A percentile compares a stretch with the other conserved stretches of the same genome.
Evolutionary conservation across 1,284 basidiomycete species (phyloP).

Genomic region (Moesziomyces globuligerus): DNA sequence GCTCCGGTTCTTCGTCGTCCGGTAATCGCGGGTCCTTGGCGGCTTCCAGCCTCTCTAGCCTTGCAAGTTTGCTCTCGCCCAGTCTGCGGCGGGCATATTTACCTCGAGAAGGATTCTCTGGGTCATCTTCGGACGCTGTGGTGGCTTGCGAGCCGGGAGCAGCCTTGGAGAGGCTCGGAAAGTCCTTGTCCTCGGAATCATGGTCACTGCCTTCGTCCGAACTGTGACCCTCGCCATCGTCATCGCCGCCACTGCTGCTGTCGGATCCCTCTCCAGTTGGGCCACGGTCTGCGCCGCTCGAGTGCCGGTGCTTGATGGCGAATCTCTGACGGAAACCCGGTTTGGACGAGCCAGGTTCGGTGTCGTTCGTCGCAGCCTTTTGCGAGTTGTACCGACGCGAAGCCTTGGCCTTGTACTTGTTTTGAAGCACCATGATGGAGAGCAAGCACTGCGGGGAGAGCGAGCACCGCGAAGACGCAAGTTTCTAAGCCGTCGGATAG

Average conservation of each 20-base stretch:
- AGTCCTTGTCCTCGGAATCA: constrained; percentile 13
- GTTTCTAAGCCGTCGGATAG: not conserved
- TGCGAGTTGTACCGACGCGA: constrained; percentile 56
- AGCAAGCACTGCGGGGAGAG: too few species aligned
- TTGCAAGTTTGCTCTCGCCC: constrained; percentile 54
- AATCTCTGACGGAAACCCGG: constrained; percentile 25
- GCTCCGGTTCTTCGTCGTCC: constrained; percentile 56
- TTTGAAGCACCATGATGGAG: constrained; percentile 62
- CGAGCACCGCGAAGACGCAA: constrained; percentile 6
- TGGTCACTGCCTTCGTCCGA: constrained; percentile 4
- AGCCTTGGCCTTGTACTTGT: constrained; percentile 66
- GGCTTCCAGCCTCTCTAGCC: constrained; percentile 46
- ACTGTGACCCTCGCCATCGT: constrained; percentile 24
- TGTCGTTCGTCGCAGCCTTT: constrained; percentile 13
- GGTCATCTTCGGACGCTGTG: constrained; percentile 12
- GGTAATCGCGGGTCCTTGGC: constrained; percentile 34
- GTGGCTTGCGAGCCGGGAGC: constrained; percentile 7
- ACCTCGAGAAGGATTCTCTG: constrained; percentile 20
- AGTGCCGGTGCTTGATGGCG: constrained; percentile 13
- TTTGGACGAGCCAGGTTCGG: constrained; percentile 18
- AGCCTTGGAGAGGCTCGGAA: constrained; percentile 33
- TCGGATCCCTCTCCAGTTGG: not conserved
- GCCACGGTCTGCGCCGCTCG: too few species aligned
- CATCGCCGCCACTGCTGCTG: constrained; percentile 17
- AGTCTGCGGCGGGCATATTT: constrained; percentile 56